These are phyloP conservation scores for Chalciporus pseudorubinellus DNA, from an alignment of 768 basidiomycete genomes.

Conservation along the genomic window DNA sequence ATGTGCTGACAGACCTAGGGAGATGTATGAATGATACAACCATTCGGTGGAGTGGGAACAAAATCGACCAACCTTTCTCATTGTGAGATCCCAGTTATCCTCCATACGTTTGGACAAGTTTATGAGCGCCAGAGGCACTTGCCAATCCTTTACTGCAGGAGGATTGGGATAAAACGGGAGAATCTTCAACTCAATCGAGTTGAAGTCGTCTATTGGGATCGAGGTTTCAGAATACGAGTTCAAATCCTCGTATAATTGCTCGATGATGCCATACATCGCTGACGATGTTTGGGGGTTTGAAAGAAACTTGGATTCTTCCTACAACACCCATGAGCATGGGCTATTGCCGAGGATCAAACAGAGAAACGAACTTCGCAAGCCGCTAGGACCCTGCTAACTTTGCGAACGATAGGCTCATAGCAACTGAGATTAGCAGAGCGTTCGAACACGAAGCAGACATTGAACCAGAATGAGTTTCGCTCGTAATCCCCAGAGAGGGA, in stretches of 20 bases:
- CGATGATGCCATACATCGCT: constrained; percentile 78
- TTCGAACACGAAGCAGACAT: constrained; percentile 95
- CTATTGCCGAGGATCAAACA: background rate
- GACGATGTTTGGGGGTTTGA: constrained; percentile 68
- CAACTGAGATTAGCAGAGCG: constrained; percentile 88
- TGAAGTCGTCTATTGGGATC: constrained; percentile 86
- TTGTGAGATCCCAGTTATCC: constrained; percentile 95
- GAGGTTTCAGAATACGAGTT: constrained; percentile 98
- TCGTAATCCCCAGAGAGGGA: constrained; percentile 73
- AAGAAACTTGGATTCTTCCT: constrained; percentile 90
- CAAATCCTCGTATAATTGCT: constrained; percentile 95
- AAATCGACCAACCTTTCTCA: constrained; percentile 64
- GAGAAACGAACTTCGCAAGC: constrained; percentile 74
- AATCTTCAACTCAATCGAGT: constrained; percentile 92
- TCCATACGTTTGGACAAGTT: constrained; percentile 78
- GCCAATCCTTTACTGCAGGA: constrained; percentile 86
- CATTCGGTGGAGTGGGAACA: background rate
- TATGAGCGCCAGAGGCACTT: constrained; percentile 89
- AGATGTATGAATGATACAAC: constrained; percentile 1
- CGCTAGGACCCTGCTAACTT: constrained; percentile 86
- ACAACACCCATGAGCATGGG: constrained; percentile 5
- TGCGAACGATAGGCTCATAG: constrained; percentile 94
- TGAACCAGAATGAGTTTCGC: constrained; percentile 89
- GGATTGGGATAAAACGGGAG: constrained; percentile 98
- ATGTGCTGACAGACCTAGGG: constrained; percentile 70